Conservation (phyloP, 1,284 basidiomycete genomes). For the Cryptococcus sp. region DNA sequence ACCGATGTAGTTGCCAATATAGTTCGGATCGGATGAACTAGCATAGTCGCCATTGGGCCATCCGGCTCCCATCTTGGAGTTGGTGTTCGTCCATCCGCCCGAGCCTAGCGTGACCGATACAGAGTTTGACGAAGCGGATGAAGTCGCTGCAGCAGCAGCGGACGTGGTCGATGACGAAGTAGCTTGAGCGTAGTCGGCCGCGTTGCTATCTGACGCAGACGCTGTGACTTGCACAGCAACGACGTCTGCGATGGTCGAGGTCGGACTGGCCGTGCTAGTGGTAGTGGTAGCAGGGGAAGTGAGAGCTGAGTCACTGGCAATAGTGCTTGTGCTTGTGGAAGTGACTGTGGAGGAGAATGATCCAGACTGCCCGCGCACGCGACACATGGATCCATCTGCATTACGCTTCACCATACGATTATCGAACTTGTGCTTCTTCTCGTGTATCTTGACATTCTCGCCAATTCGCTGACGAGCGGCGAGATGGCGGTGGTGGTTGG, state of each 20-base stretch:
- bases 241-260: conserved; percentile 26
- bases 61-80: conserved; percentile 63
- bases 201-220: conserved; percentile 7
- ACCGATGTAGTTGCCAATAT: conserved; percentile 56
- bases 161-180: conserved; percentile 26
- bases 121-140: conserved; percentile 10
- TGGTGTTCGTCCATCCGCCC: conserved; percentile 30
- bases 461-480: conserved; percentile 22
- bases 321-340: conserved; percentile 13
- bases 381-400: conserved; percentile 47
- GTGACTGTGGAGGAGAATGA: conserved; percentile 16
- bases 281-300: conserved; percentile 13
- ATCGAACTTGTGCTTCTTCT: background rate
- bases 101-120: conserved; percentile 12
- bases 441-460: conserved; percentile 3
- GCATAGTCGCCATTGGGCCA: conserved; percentile 63
- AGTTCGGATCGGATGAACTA: conserved; percentile 50
- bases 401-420: conserved; percentile 31
- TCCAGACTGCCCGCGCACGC: conserved; percentile 34
- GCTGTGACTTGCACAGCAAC: conserved; percentile 3
- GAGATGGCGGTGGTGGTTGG: conserved; percentile 34
- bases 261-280: conserved; percentile 15
- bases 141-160: conserved; percentile 12
- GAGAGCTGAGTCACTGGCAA: conserved; percentile 14
- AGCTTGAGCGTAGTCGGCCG: conserved; percentile 18